Percentiles rank a stretch among this genome's conserved stretches.
These are phyloP conservation scores for Apiospora saccharicola DNA, from an alignment of 2,329 filamentous ascomycete species.

Conservation along the genomic window DNA sequence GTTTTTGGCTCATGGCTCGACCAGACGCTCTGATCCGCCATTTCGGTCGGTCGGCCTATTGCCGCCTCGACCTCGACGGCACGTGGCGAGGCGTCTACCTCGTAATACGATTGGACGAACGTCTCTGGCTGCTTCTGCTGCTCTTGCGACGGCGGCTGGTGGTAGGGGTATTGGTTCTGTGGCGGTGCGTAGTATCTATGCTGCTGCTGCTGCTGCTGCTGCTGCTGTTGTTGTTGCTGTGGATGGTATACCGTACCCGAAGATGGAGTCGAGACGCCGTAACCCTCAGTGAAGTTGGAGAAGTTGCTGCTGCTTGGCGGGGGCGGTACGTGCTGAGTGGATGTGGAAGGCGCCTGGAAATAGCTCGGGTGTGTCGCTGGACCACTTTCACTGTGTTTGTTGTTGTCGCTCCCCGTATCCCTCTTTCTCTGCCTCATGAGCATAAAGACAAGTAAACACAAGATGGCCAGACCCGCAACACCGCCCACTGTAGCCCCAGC, in stretches of 20 bases:
- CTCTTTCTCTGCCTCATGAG: background rate
- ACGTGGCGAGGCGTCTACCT: background rate
- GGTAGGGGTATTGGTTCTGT: background rate
- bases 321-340: background rate
- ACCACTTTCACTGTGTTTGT: background rate
- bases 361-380: background rate
- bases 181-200: background rate
- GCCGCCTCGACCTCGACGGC: conserved; percentile 13
- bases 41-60: background rate
- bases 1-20: background rate
- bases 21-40: conserved; percentile 12
- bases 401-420: no score
- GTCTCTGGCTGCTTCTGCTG: background rate
- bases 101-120: background rate
- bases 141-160: background rate
- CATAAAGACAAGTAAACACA: background rate
- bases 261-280: background rate
- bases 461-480: background rate
- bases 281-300: background rate
- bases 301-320: background rate
- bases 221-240: background rate
- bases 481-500: background rate
- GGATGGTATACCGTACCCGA: background rate
- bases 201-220: background rate
- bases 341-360: background rate